A percentile compares a stretch with the other conserved stretches of the same genome.
These are phyloP conservation scores for Trypanosoma lewisi DNA, from an alignment of 208 protist genomes.

Conservation along the genomic window DNA sequence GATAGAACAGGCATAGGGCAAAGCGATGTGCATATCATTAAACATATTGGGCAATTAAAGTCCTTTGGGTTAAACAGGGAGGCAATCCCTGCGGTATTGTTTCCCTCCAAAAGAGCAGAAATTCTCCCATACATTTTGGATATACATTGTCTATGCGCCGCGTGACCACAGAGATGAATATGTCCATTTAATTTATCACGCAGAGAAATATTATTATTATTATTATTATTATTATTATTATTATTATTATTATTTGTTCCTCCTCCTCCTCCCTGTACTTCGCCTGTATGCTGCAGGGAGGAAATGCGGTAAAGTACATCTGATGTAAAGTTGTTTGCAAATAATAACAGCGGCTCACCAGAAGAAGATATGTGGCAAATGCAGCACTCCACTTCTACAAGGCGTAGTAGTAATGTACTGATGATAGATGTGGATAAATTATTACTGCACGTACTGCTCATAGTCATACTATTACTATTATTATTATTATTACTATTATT, in stretches of 20 bases:
- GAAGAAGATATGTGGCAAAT: constrained; percentile 45
- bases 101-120: constrained; percentile 32
- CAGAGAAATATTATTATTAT: too few species aligned
- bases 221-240: too few species aligned
- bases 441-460: neutral
- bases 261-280: too few species aligned
- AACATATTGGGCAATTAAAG: constrained; percentile 69
- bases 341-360: constrained; percentile 53
- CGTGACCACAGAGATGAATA: constrained; percentile 65
- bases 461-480: neutral
- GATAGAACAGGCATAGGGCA: constrained; percentile 49
- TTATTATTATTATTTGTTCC: too few species aligned
- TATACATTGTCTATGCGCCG: constrained; percentile 60
- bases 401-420: constrained; percentile 40
- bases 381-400: constrained; percentile 63
- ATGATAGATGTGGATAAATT: constrained; percentile 5
- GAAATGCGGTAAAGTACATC: constrained; percentile 40
- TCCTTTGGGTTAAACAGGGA: constrained; percentile 36
- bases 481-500: neutral
- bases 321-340: constrained; percentile 56
- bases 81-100: neutral
- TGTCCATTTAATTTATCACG: constrained; percentile 43
- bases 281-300: too few species aligned
- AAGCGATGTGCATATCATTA: constrained; percentile 61
- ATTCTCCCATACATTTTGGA: constrained; percentile 49